Percentiles rank a stretch among this genome's conserved stretches.
phyloP scores from a whole-genome alignment of 495 filamentous ascomycete species.

The Penicillium turbatum region DNA sequence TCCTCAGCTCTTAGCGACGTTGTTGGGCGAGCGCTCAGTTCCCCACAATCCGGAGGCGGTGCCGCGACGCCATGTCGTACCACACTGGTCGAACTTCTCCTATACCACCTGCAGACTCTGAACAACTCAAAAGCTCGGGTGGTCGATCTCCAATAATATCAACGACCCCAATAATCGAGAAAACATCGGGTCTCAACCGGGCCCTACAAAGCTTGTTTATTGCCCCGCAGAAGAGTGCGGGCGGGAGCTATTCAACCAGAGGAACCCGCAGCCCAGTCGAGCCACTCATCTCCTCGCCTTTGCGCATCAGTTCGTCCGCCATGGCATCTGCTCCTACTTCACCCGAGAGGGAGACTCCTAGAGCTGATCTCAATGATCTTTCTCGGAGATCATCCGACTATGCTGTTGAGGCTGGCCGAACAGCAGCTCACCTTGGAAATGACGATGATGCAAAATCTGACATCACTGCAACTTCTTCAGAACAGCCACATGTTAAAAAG shows the following conservation, averaged over 20 bases:
- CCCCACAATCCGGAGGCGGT: constrained; percentile 32
- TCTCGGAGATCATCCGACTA: constrained; percentile 24
- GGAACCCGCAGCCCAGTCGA: constrained; percentile 17
- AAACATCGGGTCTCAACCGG: constrained; percentile 11
- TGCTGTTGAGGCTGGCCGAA: constrained; percentile 3
- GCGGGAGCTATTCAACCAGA: constrained; percentile 25
- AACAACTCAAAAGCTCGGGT: constrained; percentile 2
- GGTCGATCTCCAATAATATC: background rate
- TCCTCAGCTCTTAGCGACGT: constrained; percentile 10
- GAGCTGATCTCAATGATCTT: constrained; percentile 7
- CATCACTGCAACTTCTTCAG: constrained; percentile 13
- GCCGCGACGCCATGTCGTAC: constrained; percentile 27
- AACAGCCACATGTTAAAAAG: constrained; percentile 12
- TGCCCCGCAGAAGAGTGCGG: constrained; percentile 39
- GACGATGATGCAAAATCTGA: constrained; percentile 18
- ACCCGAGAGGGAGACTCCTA: constrained; percentile 22
- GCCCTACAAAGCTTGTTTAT: constrained; percentile 17
- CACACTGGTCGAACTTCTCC: constrained; percentile 21
- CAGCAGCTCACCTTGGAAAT: background rate
- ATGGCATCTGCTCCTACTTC: constrained; percentile 26
- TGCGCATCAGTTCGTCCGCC: constrained; percentile 20
- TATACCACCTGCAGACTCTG: constrained; percentile 53
- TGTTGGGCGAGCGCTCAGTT: constrained; percentile 21
- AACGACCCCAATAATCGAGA: background rate
- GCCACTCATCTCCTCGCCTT: constrained; percentile 24